Percentiles rank a stretch among this genome's conserved stretches.
phyloP scores from a whole-genome alignment of 495 filamentous ascomycete genomes.

The Barbatosphaeria neglecta region DNA sequence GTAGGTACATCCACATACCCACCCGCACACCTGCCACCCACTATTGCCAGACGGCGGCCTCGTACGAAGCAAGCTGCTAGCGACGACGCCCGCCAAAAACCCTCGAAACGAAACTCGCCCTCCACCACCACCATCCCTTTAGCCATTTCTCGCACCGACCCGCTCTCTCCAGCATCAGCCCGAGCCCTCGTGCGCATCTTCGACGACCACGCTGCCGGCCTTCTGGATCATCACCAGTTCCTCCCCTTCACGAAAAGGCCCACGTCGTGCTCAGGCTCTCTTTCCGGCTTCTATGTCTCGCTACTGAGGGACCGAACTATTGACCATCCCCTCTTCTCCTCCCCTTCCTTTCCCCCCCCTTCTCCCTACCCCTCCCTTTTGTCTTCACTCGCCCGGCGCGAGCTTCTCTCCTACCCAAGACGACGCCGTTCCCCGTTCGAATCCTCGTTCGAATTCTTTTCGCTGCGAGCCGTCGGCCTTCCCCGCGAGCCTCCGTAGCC shows the following conservation, averaged over 20 bases:
- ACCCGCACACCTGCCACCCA: no score
- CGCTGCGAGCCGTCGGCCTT: no score
- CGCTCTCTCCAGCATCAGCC: background rate
- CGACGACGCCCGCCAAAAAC: background rate
- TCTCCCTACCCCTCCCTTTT: conserved; percentile 6
- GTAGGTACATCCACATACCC: background rate
- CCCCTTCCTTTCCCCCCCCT: conserved; percentile 4
- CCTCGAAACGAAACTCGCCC: background rate
- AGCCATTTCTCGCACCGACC: background rate
- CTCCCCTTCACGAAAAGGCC: background rate
- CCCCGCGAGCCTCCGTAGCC: no score
- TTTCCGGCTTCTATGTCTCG: background rate
- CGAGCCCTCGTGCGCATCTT: background rate
- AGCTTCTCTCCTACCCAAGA: conserved; percentile 12
- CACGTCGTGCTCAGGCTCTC: background rate
- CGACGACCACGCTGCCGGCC: background rate
- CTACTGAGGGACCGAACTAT: background rate
- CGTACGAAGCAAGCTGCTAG: background rate
- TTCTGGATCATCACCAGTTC: background rate
- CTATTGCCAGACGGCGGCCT: no score
- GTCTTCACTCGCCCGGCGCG: conserved; percentile 28
- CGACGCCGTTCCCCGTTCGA: no score
- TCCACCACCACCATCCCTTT: background rate
- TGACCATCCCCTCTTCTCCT: conserved; percentile 6
- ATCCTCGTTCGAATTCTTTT: conserved; percentile 3